phyloP scores from a whole-genome alignment of 176 grass and related monocot genomes.

The Coix lacrymajobi region DNA sequence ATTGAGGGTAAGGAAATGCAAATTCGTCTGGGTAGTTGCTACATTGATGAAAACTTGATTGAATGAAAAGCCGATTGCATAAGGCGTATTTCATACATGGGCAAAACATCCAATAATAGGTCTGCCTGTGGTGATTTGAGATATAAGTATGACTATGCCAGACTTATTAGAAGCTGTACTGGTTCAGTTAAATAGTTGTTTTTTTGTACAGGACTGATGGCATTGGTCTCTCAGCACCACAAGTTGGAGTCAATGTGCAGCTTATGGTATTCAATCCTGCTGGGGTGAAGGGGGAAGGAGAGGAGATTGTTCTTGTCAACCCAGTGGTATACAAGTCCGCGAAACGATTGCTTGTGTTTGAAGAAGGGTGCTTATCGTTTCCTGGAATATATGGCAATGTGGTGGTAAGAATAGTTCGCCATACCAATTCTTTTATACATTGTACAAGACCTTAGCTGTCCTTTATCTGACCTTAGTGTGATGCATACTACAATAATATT shows the following conservation, averaged over 20 bases:
- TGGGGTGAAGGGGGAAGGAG: conserved; percentile 76
- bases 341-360: conserved; percentile 44
- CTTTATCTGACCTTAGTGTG: background rate
- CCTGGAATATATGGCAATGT: conserved; percentile 92
- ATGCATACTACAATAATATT: background rate
- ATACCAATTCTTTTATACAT: background rate
- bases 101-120: background rate
- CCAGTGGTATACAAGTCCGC: conserved; percentile 78
- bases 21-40: background rate
- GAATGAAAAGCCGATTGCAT: background rate
- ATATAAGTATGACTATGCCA: background rate
- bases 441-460: background rate
- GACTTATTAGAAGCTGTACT: background rate
- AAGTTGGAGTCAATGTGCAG: conserved; percentile 94
- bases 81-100: background rate
- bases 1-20: background rate
- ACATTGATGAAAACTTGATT: background rate
- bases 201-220: conserved; percentile 76
- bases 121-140: background rate
- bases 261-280: conserved; percentile 96
- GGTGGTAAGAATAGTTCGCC: conserved; percentile 51
- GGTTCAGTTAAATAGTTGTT: conserved; percentile 1
- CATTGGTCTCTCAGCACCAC: conserved; percentile 87
- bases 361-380: conserved; percentile 98
- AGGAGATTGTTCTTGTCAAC: conserved; percentile 93